Base-by-base conservation (phyloP, 305 asterid genomes). In the Plantago coronopus region DNA sequence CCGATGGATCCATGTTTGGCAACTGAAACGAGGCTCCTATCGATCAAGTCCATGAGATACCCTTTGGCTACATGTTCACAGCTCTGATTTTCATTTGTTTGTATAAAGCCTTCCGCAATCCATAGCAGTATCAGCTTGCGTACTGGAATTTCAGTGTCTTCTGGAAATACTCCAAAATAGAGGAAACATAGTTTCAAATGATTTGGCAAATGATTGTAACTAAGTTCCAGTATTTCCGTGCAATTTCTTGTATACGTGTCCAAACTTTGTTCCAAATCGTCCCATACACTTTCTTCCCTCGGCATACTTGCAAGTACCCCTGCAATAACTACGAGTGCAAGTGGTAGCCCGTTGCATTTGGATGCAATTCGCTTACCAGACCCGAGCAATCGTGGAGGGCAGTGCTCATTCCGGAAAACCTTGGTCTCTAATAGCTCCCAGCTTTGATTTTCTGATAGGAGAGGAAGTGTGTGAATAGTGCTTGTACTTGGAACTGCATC, bases 91-190 rank as follows among this genome's bases (percentile, higher is more conserved):
- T 20, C 7, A 61, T 18, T 19, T 61, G 27, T 31, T 1, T 17
- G 51, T 9, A 67, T 6, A 8, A 79, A 74, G 22, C 78, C 80
- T 50, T 71, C 76, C 1, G 74, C 76, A 11, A 44, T 72, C 82
- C 76, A 79, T n/a, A 72, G 5, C 40, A 48, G 18, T 3, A 16
- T 59, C 60, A 74, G 48, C 61, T 56, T 62, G 2, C 29, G 10
- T 5, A 25, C 40, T 0, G 56, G 18, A 25, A 78, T 54, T 55
- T 64, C 67, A 7, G 21, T 9, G 15, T 44, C 72, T 46, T 65
- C 63, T 3, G 25, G 57, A 47, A 62, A 66, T 4, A 17, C 62
- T 21, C 64, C 68, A 14, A 63, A 22, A 15, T 43, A 45, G 0
- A 62, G 54, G 22, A 42, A 59, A 56, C 68, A 34, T 22, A 65